Evolutionary conservation across 163 green algal species (phyloP), one percentile per base, ranked within the genome.

Genomic region (Chlamydomonas reinhardtii): DNA sequence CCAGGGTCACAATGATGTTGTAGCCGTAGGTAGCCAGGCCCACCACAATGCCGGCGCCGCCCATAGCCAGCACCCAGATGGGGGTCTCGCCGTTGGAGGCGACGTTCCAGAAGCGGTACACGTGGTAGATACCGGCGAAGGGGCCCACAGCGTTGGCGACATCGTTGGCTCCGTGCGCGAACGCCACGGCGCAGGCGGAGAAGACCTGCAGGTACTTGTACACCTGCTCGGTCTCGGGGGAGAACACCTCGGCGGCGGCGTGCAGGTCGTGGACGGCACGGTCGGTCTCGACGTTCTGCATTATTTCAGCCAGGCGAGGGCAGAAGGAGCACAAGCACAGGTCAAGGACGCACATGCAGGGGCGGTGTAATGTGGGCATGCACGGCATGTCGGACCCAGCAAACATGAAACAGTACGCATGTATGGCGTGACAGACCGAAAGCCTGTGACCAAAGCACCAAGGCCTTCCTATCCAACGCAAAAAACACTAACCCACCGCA

Each of bases 171-270:
- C 95, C 95, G 77, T 98, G 95, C 0, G 95, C 92, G 83, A 98
- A 96, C 19, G 88, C 91, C 29, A 92, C 90, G 66, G 83, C 92
- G 64, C 84, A 91, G 65, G 94, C 91, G 29, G 92, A 94, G 78
- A 97, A 93, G 31, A 98, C 91, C 77, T 96, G 94, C n/a, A 97
- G 90, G 77, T 94, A 93, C 76, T 90, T 93, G 85, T 92, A 94
- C 29, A 88, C 75, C 66, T 88, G 75, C 82, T 92, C 85, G 11
- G 90, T 82, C 75, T 84, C 75, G 1, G 84, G 84, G 59, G 78
- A 75, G 61, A 90, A 90, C 29, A 88, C 70, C 81, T 91, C 86
- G n/a, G 80, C 81, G 25, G 69, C 71, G 29, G 71, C 80, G 75
- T 91, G 86, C 62, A 91, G 81, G 68, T 74, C 59, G n/a, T 73